Conservation (phyloP, 768 basidiomycete genomes). For the Termitomyces titanicus region DNA sequence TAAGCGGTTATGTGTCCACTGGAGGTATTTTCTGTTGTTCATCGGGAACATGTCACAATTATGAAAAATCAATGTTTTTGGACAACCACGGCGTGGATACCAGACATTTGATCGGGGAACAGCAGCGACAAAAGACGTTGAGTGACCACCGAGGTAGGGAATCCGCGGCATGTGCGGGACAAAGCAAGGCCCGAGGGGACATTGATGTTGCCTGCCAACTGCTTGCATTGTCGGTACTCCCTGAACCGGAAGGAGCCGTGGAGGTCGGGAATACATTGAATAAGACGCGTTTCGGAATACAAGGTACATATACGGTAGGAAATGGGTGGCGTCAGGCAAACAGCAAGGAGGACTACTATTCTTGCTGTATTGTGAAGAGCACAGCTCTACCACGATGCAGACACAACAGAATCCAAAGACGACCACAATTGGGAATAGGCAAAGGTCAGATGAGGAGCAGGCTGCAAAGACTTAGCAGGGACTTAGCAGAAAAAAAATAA, state of each 20-base stretch:
- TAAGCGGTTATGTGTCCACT: not conserved
- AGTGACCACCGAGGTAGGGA: not conserved
- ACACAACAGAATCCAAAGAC: constrained; percentile 6
- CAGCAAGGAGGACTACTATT: constrained; percentile 5
- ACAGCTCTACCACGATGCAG: not conserved
- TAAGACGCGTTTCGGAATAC: constrained; percentile 14
- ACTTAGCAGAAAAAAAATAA: constrained; percentile 12
- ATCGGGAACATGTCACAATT: not conserved
- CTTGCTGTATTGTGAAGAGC: not conserved
- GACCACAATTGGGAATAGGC: constrained; percentile 5
- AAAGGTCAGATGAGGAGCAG: constrained; percentile 4
- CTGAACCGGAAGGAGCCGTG: constrained; percentile 10
- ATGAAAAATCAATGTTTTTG: not conserved
- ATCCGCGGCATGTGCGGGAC: not conserved
- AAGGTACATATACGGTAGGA: constrained; percentile 1
- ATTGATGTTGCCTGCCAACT: constrained; percentile 5
- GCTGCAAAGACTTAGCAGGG: not conserved
- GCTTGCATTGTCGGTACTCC: constrained; percentile 6
- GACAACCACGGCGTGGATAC: not conserved
- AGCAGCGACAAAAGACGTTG: not conserved
- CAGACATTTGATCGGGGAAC: not conserved
- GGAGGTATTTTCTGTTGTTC: not conserved
- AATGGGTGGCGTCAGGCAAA: constrained; percentile 6
- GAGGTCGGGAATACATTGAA: constrained; percentile 2
- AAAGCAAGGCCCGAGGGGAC: constrained; percentile 3